Base-by-base conservation (phyloP, 768 basidiomycete genomes). In the Mycena metata region DNA sequence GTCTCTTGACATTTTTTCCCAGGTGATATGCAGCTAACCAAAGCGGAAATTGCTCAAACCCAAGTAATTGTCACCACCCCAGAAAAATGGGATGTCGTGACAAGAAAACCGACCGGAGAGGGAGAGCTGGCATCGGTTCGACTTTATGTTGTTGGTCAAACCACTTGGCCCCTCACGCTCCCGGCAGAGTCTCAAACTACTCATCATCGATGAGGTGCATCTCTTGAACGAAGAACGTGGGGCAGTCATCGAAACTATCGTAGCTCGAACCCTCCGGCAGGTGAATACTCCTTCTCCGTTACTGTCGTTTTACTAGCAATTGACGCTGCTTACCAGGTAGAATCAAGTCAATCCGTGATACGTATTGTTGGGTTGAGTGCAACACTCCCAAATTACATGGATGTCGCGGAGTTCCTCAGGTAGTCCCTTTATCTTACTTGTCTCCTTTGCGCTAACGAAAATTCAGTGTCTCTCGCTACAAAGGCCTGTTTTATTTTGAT, bases 71-170 rank as follows among this genome's bases (percentile, higher is more conserved):
- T 99, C 9, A 99, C 98, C 2, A 99, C 98, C 1, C 98, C 98
- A 0, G 98, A 99, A 78, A 99, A 99, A 79, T 99, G 98, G 98
- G 98, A 99, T 72, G 98, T 99, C 0, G 98, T 99, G 3, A 99
- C 98, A 11, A 84, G 98, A 69, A 99, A 98, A 77, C 96, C 97
- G 1, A 96, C 93, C 1, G 96, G 96, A 10, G 98, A 99, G 81
- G 97, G 96, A 15, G 96, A 99, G 77, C 83, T 99, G n/a, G 94
- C 94, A 39, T 92, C 95, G 57, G 96, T 96, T 69, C 63, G 91
- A 78, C 11, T 49, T 63, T 41, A 15, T 16, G 33, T 17, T 23
- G 30, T 30, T 30, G 30, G 6, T 30, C 6, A 39, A 39, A 17
- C 26, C 21, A 23, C 33, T 5, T 21, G 1, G 21, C 21, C 13